Base-by-base conservation (phyloP, 2,329 filamentous ascomycete genomes). In the Dothistroma septosporum region DNA sequence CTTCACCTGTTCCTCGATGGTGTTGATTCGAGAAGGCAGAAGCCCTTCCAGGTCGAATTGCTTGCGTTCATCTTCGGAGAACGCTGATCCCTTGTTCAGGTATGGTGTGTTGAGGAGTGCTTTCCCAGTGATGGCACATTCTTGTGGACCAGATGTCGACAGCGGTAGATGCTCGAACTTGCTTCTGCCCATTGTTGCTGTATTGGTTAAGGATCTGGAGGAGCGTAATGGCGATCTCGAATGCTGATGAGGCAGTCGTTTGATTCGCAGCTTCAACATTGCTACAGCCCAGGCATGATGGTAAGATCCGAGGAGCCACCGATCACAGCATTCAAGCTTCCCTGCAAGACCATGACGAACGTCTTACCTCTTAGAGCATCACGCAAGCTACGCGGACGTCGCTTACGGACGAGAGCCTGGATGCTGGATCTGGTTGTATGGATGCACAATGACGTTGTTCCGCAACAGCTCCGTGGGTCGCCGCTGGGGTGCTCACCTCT, bases 31-130 rank as follows among this genome's bases (percentile, higher is more conserved):
- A 9, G 84, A 80, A 0, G 92, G 92, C 0, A 96, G 78, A 7
- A 95, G 77, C 4, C 91, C 89, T 19, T 85, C 82, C 1, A 96
- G 82, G 33, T 84, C 83, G 73, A 96, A 95, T 0, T 78, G 76
- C 2, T 78, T 76, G 11, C 91, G 84, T 70, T 96, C 91, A 31
- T 89, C 77, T 0, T 78, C 69, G 0, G 88, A 83, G 67, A 93
- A 93, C 0, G 86, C 90, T 2, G 90, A 91, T 32, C 91, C 91
- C 74, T 94, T 94, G 78, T 95, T 96, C 77, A 91, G 87, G 68
- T 84, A 86, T 1, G 87, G 81, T 11, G 83, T 85, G 61, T 85
- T 83, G 9, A 91, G 79, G 6, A 91, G 76, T 0, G 82, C 79
- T 14, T 58, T 49, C 12, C 58, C 58, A 1, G 53, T 60, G 37